phyloP scores from a whole-genome alignment of 805 yeast genomes.

The Saccharomyces jurei region DNA sequence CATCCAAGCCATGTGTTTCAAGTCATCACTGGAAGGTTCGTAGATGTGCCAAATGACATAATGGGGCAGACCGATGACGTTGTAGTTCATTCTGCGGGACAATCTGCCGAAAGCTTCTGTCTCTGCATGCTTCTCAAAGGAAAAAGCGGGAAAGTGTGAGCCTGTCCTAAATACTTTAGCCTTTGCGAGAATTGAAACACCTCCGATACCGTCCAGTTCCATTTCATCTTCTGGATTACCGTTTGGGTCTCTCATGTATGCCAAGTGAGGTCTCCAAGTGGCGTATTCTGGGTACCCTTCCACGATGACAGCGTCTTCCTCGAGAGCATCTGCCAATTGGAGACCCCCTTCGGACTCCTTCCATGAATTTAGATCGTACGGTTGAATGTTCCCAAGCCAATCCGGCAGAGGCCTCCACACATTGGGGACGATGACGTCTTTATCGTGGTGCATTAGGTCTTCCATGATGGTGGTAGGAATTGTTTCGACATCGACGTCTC shows the following conservation, averaged over 20 bases:
- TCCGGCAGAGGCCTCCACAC: conserved; percentile 88
- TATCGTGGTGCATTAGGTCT: conserved; percentile 85
- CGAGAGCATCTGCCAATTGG: conserved; percentile 64
- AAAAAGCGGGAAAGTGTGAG: conserved; percentile 92
- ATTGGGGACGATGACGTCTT: conserved; percentile 90
- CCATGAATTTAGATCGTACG: conserved; percentile 81
- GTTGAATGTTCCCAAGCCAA: conserved; percentile 79
- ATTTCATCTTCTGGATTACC: conserved; percentile 92
- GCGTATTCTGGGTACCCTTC: conserved; percentile 97
- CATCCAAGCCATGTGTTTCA: conserved; percentile 83
- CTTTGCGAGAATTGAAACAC: conserved; percentile 84
- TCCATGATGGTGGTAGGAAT: conserved; percentile 78
- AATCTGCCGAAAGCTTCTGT: conserved; percentile 95
- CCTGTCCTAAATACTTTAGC: conserved; percentile 83
- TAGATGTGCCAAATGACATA: conserved; percentile 95
- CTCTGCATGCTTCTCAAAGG: conserved; percentile 93
- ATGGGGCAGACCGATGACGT: conserved; percentile 86
- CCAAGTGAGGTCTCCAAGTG: conserved; percentile 96
- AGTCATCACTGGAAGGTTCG: conserved; percentile 90
- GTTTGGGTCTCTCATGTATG: conserved; percentile 87
- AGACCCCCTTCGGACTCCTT: conserved; percentile 77
- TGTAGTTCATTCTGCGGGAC: conserved; percentile 76
- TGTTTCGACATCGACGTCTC: conserved; percentile 96
- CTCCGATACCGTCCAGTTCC: conserved; percentile 95
- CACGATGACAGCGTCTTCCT: conserved; percentile 92